These are phyloP conservation scores for Tolypocladium amazonense DNA, from an alignment of 2,329 filamentous ascomycete species.

Conservation along the genomic window DNA sequence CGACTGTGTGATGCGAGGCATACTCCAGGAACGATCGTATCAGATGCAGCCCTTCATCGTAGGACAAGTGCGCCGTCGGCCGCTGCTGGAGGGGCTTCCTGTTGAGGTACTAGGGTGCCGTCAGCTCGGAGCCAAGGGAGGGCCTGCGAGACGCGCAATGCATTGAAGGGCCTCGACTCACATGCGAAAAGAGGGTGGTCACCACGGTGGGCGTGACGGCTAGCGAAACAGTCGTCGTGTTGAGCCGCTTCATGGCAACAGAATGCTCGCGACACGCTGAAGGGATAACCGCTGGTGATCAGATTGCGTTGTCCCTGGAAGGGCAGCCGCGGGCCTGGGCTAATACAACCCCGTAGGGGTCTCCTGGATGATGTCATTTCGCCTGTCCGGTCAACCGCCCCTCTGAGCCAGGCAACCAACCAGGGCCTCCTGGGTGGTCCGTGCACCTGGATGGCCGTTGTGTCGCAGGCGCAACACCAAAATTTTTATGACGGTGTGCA, in stretches of 20 bases:
- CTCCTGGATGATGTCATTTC: background rate
- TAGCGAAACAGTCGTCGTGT: constrained; percentile 70
- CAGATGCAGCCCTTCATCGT: constrained; percentile 83
- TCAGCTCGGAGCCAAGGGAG: background rate
- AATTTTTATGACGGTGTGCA: background rate
- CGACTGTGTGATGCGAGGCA: constrained; percentile 80
- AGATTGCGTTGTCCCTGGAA: background rate
- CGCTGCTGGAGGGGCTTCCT: constrained; percentile 65
- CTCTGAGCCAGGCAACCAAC: no score
- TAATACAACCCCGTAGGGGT: background rate
- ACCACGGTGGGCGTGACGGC: constrained; percentile 84
- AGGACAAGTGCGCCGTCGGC: constrained; percentile 83
- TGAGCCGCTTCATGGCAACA: constrained; percentile 43
- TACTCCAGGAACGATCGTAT: constrained; percentile 79
- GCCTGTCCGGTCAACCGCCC: background rate
- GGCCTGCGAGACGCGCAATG: background rate
- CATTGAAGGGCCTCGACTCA: constrained; percentile 29
- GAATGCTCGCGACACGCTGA: background rate
- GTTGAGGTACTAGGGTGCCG: constrained; percentile 58
- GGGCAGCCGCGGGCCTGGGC: background rate
- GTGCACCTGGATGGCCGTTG: background rate
- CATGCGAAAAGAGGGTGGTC: constrained; percentile 78
- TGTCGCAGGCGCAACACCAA: background rate
- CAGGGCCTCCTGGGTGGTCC: background rate
- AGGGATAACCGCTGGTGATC: background rate